These are phyloP conservation scores for Eucalyptus marginata DNA, from an alignment of 345 rosid species.

Conservation along the genomic window DNA sequence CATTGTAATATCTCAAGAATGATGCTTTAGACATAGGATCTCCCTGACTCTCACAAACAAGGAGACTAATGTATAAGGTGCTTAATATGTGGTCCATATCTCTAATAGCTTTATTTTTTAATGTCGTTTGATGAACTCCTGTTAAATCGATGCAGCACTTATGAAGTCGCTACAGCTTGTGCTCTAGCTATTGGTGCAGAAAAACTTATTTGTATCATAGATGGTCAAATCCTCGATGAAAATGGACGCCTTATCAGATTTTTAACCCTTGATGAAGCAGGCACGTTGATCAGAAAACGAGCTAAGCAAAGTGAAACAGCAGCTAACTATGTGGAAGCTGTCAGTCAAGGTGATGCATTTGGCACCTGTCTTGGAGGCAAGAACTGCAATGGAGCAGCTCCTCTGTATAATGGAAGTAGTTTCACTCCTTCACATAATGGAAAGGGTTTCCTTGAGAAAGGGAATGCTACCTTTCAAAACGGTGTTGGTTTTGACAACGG, in stretches of 20 bases:
- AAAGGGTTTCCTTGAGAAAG: slow-evolving; percentile 16
- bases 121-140: background rate
- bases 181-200: slow-evolving; percentile 93
- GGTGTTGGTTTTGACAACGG: slow-evolving; percentile 91
- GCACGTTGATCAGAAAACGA: slow-evolving; percentile 61
- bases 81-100: background rate
- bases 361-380: slow-evolving; percentile 10
- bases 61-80: background rate
- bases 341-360: slow-evolving; percentile 34
- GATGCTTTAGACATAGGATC: background rate
- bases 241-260: slow-evolving; percentile 70
- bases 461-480: slow-evolving; percentile 49
- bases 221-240: slow-evolving; percentile 87
- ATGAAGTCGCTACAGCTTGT: slow-evolving; percentile 98
- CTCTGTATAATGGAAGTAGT: slow-evolving; percentile 12
- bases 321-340: slow-evolving; percentile 84
- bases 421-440: slow-evolving; percentile 16
- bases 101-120: background rate
- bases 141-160: slow-evolving; percentile 49
- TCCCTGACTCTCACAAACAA: background rate
- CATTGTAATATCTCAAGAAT: background rate
- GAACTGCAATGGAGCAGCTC: slow-evolving; percentile 27
- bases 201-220: slow-evolving; percentile 86
- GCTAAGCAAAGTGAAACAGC: slow-evolving; percentile 89
- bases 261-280: slow-evolving; percentile 89